Conservation (phyloP, 306 rosid genomes). For the Begonia peltatifolia region DNA sequence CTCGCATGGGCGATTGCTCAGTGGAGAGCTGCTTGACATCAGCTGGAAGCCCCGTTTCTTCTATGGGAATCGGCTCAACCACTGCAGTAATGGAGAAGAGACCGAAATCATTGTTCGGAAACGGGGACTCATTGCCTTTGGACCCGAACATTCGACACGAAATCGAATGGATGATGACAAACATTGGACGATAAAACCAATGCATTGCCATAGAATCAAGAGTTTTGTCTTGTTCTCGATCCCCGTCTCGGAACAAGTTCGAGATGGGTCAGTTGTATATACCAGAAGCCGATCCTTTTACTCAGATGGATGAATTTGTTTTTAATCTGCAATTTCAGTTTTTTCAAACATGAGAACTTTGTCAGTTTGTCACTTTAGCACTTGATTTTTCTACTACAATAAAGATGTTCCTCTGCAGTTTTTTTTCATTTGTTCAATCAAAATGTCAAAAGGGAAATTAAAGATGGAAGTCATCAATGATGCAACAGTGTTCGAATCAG, state of each 20-base stretch:
- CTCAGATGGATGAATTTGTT: neutral
- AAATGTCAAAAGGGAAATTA: no score
- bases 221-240: neutral
- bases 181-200: conserved; percentile 24
- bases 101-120: conserved; percentile 25
- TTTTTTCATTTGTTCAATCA: no score
- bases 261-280: neutral
- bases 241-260: no score
- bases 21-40: conserved; percentile 32
- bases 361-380: no score
- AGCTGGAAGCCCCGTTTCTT: conserved; percentile 29
- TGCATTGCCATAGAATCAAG: neutral
- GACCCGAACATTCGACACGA: conserved; percentile 29
- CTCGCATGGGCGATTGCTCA: conserved; percentile 29
- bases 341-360: no score
- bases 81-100: conserved; percentile 26
- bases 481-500: no score
- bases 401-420: no score
- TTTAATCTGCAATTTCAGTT: no score
- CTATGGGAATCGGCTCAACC: conserved; percentile 19
- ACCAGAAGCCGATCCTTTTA: neutral
- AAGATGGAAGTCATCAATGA: no score
- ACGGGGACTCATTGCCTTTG: conserved; percentile 27
- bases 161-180: conserved; percentile 43
- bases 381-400: no score